Base-by-base conservation (phyloP, 2,329 filamentous ascomycete genomes). In the Aaosphaeria pasadenensis region DNA sequence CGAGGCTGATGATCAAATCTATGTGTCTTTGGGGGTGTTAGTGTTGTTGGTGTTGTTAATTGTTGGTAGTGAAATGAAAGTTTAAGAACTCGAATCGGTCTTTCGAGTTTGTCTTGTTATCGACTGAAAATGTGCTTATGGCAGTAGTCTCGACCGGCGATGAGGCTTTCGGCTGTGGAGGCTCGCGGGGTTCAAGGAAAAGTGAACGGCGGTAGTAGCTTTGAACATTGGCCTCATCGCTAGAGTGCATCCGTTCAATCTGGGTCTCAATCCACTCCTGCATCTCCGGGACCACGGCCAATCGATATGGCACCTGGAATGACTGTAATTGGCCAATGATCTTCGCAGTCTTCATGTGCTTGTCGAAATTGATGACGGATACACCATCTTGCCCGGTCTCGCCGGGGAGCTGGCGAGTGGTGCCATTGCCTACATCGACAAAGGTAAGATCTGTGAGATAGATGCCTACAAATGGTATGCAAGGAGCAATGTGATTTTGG, bases 401-500 rank as follows among this genome's bases (percentile, higher is more conserved):
- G 48, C 66, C 79, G 64, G 83, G 82, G 17, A 95, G 81, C 60
- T 87, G 86, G 61, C 92, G 89, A 2, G 87, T 91, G 5, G 89
- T 83, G 32, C 89, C 88, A 69, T 97, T 97, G 52, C 94, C 94
- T 55, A 92, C 91, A 65, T 97, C 91, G 46, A 96, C 87, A 71
- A 99, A 97, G 0, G 91, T 96, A 35, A 99, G 77, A 66, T 99
- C 94, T 0, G 94, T 99, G 36, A 99, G 78, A 69, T 96, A 97
- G 73, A 95, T 95, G 54, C 94, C 94, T 3, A 99, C 82, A 68
- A 97, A 99, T 0, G 94, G 94, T 45, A 99, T 79, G 66, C 94
- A 99, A 5, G 94, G 92, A 1, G 91, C 89, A 0, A 95, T 85
- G 46, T 95, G 89, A 59, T 89, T 87, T 58, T 92, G 86, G 3